Evolutionary conservation across 176 grass and related monocot species (phyloP), one percentile per base, ranked within the genome.

Genomic region (Rhynchospora tenuis): DNA sequence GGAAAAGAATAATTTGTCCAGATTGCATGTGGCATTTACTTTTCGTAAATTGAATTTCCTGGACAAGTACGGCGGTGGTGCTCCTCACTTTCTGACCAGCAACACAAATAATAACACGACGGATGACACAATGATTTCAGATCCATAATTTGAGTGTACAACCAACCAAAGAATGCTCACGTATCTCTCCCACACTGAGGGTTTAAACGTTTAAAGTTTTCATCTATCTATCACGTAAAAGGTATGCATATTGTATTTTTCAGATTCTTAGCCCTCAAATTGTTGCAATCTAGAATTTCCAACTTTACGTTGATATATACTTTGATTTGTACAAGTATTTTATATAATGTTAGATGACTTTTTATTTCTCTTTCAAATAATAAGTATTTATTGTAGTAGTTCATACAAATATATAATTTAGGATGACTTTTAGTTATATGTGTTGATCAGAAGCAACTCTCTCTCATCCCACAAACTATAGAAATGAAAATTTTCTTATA

Each of bases 1-100:
- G 61, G 80, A 11, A 82, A 82, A 60, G 80, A 82, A 82, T 82
- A 66, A 45, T 28, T 76, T 14, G 48, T 17, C 6, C 2, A 6
- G 23, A 76, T 76, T 28, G 1, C 28, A 16, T 76, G 73, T 76
- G 3, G 13, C 47, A 75, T 4, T 27, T 27, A 12, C 27, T 15
- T 17, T 54, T 27, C 22, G 73, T 28, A 31, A 55, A 28, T 55
- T 76, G 64, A 38, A 67, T 16, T 38, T 42, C 2, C 5, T 26
- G 2, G 29, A 7, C 12, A 27, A 29, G 5, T 6, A 1, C 1
- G 17, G 64, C 17, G 64, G 14, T 42, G 15, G 14, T 19, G 29
- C 8, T 42, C 64, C 42, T 23, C 48, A 29, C 73, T 28, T 16
- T 14, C 22, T 52, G 6, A 76, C 73, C 50, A 10, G 73, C 73